Conservation (phyloP, 148 eudicot genomes). For the Linanthus parryae region DNA sequence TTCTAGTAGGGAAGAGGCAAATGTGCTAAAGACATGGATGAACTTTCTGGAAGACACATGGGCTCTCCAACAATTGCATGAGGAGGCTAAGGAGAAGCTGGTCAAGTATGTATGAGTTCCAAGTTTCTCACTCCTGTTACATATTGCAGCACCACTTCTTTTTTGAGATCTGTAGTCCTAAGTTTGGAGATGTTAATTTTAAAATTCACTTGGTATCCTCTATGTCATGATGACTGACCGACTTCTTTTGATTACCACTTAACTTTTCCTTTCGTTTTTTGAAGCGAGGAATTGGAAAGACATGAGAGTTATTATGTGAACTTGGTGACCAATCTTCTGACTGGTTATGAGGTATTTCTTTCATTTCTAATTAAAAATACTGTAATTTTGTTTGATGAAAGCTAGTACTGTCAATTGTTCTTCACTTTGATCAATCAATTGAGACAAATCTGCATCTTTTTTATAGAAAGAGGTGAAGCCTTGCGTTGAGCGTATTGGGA, state of each 20-base stretch:
- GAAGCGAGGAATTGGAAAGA: conserved; percentile 77
- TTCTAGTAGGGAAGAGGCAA: conserved; percentile 69
- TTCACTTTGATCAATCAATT: too few relatives aligned
- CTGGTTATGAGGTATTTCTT: conserved; percentile 60
- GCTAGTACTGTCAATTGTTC: too few relatives aligned
- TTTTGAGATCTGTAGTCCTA: not conserved
- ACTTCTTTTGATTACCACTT: conserved; percentile 5
- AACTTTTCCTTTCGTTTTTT: conserved; percentile 12
- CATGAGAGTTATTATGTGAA: conserved; percentile 73
- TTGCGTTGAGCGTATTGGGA: conserved; percentile 61
- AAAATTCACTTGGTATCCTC: too few relatives aligned
- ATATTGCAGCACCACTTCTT: not conserved
- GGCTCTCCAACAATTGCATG: conserved; percentile 62
- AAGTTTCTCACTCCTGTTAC: not conserved
- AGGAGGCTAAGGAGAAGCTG: conserved; percentile 71
- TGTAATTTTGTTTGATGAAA: too few relatives aligned
- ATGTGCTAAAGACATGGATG: conserved; percentile 83
- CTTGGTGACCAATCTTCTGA: conserved; percentile 68
- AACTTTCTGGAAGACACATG: conserved; percentile 96
- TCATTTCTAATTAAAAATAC: too few relatives aligned
- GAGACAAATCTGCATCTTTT: conserved; percentile 3
- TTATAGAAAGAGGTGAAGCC: conserved; percentile 83
- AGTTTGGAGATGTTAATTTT: not conserved
- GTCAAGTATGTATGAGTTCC: conserved; percentile 44
- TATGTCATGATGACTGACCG: too few relatives aligned